Evolutionary conservation across 2,329 filamentous ascomycete genomes (phyloP).

Genomic region (Verticillium nonalfalfae): DNA sequence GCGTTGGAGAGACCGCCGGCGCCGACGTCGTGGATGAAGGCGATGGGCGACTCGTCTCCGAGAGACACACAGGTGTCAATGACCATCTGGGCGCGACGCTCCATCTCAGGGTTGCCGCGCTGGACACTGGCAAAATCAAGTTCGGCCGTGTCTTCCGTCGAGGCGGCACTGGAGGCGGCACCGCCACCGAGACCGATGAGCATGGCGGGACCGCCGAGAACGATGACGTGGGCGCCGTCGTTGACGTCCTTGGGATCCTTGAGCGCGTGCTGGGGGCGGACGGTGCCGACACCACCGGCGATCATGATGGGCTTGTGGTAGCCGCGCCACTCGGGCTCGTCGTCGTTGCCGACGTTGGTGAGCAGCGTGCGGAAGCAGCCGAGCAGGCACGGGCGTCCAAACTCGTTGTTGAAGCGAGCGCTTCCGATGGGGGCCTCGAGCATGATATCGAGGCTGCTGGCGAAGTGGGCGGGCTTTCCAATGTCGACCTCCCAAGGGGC

Average conservation of each 20-base stretch:
- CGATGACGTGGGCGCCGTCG: constrained; percentile 83
- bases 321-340: constrained; percentile 64
- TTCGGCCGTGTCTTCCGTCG: constrained; percentile 82
- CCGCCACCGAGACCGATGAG: constrained; percentile 93
- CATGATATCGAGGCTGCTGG: constrained; percentile 95
- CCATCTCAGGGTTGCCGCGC: constrained; percentile 93
- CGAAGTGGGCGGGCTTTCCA: constrained; percentile 85
- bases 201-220: constrained; percentile 95
- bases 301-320: constrained; percentile 99
- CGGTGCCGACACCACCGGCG: constrained; percentile 89
- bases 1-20: constrained; percentile 77
- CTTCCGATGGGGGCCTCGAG: constrained; percentile 92
- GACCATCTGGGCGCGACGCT: constrained; percentile 93
- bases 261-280: constrained; percentile 82
- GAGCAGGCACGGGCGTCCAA: constrained; percentile 80
- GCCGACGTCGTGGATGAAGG: constrained; percentile 96
- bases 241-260: constrained; percentile 76
- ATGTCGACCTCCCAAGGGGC: constrained; percentile 90
- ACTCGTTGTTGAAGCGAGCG: constrained; percentile 96
- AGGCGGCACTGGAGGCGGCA: constrained; percentile 85
- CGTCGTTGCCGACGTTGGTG: constrained; percentile 52
- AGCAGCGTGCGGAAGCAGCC: constrained; percentile 91
- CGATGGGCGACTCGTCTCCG: constrained; percentile 80
- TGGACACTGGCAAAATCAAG: constrained; percentile 97
- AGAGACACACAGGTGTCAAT: constrained; percentile 90